phyloP scores from a whole-genome alignment of 2,329 filamentous ascomycete genomes.

The Exophiala sideris region DNA sequence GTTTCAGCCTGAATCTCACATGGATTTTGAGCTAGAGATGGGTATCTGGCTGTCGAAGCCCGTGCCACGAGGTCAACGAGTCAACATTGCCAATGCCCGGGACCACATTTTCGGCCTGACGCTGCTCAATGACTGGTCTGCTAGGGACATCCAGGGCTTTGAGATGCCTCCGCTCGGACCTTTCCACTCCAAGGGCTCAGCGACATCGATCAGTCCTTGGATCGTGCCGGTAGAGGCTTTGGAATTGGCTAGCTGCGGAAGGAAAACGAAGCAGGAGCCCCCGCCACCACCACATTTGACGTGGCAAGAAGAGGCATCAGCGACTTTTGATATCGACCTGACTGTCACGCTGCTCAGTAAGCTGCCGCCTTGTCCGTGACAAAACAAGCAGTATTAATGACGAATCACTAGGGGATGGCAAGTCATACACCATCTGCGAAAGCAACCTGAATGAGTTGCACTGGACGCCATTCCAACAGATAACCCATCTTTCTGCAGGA shows the following conservation, averaged over 20 bases:
- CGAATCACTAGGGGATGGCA: slow-evolving; percentile 14
- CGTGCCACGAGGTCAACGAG: slow-evolving; percentile 35
- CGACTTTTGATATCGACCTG: slow-evolving; percentile 14
- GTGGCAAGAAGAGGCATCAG: slow-evolving; percentile 1
- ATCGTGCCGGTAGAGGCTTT: slow-evolving; percentile 57
- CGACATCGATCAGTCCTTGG: slow-evolving; percentile 59
- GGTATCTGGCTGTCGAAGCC: slow-evolving; percentile 45
- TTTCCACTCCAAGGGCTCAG: slow-evolving; percentile 58
- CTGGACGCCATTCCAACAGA: slow-evolving; percentile 29
- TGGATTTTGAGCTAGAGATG: slow-evolving; percentile 52
- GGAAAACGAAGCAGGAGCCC: slow-evolving; percentile 6
- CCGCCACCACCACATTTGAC: slow-evolving; percentile 12
- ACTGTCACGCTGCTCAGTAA: background rate
- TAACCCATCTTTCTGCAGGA: slow-evolving; percentile 24
- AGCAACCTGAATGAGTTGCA: slow-evolving; percentile 30
- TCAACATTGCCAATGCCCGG: slow-evolving; percentile 41
- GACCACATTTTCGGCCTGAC: slow-evolving; percentile 61
- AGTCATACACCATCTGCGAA: slow-evolving; percentile 20
- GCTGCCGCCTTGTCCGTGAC: background rate
- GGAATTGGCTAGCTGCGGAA: slow-evolving; percentile 11
- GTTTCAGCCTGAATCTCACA: slow-evolving; percentile 32
- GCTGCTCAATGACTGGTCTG: slow-evolving; percentile 37
- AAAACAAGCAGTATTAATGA: background rate
- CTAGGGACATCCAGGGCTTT: slow-evolving; percentile 59
- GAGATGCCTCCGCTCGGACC: slow-evolving; percentile 61